A percentile compares a stretch with the other conserved stretches of the same genome.
These are phyloP conservation scores for Cryphonectria carpinicola DNA, from an alignment of 2,329 filamentous ascomycete species.

Conservation along the genomic window DNA sequence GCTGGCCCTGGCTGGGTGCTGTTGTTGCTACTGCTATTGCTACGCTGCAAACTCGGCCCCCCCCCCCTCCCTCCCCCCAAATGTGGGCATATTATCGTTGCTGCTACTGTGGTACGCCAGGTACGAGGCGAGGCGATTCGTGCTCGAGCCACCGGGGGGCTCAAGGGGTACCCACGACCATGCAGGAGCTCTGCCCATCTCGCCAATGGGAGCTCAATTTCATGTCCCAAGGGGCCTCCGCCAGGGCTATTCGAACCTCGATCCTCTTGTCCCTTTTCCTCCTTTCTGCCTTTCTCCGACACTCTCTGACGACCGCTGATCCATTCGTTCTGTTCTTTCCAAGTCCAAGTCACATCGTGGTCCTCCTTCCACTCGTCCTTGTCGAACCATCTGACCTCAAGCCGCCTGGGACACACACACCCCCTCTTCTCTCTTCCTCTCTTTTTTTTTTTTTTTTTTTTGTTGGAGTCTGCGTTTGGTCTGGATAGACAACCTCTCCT, in stretches of 20 bases:
- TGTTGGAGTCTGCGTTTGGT: slow-evolving; percentile 29
- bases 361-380: slow-evolving; percentile 21
- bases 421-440: background rate
- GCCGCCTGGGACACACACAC: slow-evolving; percentile 20
- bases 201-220: slow-evolving; percentile 31
- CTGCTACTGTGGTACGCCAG: background rate
- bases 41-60: background rate
- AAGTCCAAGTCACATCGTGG: slow-evolving; percentile 17
- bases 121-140: slow-evolving; percentile 2
- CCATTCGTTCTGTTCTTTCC: slow-evolving; percentile 16
- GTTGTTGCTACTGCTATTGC: background rate
- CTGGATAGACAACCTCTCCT: slow-evolving; percentile 14
- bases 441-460: slow-evolving; percentile 8
- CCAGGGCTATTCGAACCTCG: slow-evolving; percentile 19
- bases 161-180: slow-evolving; percentile 11
- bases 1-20: background rate
- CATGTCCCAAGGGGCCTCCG: slow-evolving; percentile 28
- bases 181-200: slow-evolving; percentile 27
- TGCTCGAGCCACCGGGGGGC: slow-evolving; percentile 25
- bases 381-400: slow-evolving; percentile 27
- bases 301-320: slow-evolving; percentile 25
- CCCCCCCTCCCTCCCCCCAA: too few relatives aligned
- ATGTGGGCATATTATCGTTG: background rate
- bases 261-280: slow-evolving; percentile 22
- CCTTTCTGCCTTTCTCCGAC: slow-evolving; percentile 23